A percentile compares a stretch with the other conserved stretches of the same genome.
phyloP scores from a whole-genome alignment of 495 filamentous ascomycete genomes.

The Rhypophila decipiens region DNA sequence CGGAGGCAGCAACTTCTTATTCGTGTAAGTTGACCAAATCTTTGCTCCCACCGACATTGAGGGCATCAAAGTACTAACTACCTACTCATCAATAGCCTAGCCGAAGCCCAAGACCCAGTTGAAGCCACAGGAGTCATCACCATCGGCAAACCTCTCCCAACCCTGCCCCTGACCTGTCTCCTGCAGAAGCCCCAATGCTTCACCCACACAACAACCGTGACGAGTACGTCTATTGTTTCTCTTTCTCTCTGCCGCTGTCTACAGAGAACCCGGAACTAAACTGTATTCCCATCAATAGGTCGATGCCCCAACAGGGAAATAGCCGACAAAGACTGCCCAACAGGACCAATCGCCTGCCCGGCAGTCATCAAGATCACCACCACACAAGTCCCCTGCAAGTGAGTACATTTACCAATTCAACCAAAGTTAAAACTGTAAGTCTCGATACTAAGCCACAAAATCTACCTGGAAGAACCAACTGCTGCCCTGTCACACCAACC shows the following conservation, averaged over 20 bases:
- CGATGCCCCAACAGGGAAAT: no score
- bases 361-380: background rate
- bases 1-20: no score
- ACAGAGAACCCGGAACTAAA: no score
- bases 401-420: background rate
- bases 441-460: background rate
- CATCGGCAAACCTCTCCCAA: background rate
- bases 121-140: background rate
- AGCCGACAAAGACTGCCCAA: no score
- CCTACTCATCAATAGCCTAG: no score
- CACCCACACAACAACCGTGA: slow-evolving; percentile 15
- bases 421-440: background rate
- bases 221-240: no score
- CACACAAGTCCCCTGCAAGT: background rate
- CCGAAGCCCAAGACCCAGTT: background rate
- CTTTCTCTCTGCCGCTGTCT: no score
- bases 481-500: slow-evolving; percentile 34
- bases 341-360: background rate
- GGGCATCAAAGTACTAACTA: no score
- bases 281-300: no score
- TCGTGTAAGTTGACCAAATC: no score
- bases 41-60: no score
- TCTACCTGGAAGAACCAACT: slow-evolving; percentile 21
- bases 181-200: slow-evolving; percentile 17
- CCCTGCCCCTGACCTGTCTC: background rate